A percentile compares a stretch with the other conserved stretches of the same genome.
Conservation (phyloP, 192 early-diverging fungal species). For the Coemansia sp. region DNA sequence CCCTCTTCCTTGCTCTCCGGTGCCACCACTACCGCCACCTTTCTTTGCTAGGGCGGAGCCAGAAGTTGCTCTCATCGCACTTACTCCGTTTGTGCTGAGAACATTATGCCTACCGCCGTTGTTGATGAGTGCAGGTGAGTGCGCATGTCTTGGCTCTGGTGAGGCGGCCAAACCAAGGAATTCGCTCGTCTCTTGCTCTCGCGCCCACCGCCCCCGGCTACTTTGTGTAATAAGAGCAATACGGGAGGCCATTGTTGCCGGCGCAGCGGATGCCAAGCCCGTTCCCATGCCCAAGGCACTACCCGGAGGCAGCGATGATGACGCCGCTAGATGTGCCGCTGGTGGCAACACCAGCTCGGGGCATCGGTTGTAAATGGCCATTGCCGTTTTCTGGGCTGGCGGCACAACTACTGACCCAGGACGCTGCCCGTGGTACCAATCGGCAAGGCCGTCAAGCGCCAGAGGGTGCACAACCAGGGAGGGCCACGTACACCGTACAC, state of each 20-base stretch:
- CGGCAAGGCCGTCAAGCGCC: conserved; percentile 27
- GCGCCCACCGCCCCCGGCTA: background rate
- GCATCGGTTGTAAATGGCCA: conserved; percentile 39
- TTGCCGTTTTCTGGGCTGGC: conserved; percentile 21
- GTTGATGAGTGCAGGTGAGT: background rate
- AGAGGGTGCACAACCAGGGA: conserved; percentile 41
- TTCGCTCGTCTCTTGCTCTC: background rate
- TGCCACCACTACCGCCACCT: background rate
- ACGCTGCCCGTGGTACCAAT: conserved; percentile 13
- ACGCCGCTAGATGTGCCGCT: background rate
- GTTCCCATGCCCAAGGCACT: background rate
- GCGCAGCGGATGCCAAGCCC: background rate
- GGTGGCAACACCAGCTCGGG: conserved; percentile 20
- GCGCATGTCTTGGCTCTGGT: background rate
- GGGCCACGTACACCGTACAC: conserved; percentile 24
- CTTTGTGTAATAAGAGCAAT: background rate
- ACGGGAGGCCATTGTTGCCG: background rate
- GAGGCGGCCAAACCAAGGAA: background rate
- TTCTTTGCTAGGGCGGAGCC: background rate
- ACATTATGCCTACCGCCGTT: background rate
- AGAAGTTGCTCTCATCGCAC: background rate
- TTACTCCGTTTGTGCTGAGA: background rate
- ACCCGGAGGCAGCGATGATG: background rate
- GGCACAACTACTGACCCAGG: background rate
- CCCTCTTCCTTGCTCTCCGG: conserved; percentile 5